A percentile compares a stretch with the other conserved stretches of the same genome.
These are phyloP conservation scores for Penicillium sp. DNA, from an alignment of 2,329 filamentous ascomycete species.

Conservation along the genomic window DNA sequence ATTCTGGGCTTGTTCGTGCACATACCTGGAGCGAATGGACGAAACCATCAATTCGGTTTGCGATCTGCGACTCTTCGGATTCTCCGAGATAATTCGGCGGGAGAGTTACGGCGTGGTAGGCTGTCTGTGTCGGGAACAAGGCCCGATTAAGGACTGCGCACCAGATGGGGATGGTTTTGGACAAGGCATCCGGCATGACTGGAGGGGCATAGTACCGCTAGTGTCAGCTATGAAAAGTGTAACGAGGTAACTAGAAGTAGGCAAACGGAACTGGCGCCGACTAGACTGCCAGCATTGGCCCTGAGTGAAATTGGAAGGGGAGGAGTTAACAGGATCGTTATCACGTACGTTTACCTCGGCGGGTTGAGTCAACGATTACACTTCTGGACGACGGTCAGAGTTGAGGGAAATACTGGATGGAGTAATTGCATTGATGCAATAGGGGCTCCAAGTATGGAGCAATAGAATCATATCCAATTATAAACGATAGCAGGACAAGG, in stretches of 20 bases:
- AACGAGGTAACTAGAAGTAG: constrained; percentile 7
- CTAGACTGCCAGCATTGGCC: background rate
- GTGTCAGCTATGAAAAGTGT: constrained; percentile 26
- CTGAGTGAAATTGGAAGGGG: background rate
- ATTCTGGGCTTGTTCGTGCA: background rate
- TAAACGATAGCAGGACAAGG: background rate
- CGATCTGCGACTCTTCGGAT: constrained; percentile 81
- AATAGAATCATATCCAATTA: background rate
- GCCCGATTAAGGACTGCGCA: constrained; percentile 80
- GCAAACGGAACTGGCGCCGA: constrained; percentile 3
- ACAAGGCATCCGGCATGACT: constrained; percentile 91
- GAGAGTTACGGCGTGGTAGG: constrained; percentile 64
- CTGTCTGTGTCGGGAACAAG: constrained; percentile 66
- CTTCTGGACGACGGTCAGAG: constrained; percentile 35
- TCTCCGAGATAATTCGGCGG: constrained; percentile 72
- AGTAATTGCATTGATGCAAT: background rate
- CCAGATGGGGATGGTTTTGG: constrained; percentile 94
- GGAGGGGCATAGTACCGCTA: constrained; percentile 4
- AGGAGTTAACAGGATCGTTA: too few species aligned
- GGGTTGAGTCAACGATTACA: constrained; percentile 90
- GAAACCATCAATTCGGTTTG: constrained; percentile 61
- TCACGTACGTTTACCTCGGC: constrained; percentile 76
- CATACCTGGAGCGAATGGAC: constrained; percentile 53
- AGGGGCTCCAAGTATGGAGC: background rate
- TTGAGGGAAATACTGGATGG: background rate